These are phyloP conservation scores for Trichoderma breve DNA, from an alignment of 2,329 filamentous ascomycete genomes.

Conservation along the genomic window DNA sequence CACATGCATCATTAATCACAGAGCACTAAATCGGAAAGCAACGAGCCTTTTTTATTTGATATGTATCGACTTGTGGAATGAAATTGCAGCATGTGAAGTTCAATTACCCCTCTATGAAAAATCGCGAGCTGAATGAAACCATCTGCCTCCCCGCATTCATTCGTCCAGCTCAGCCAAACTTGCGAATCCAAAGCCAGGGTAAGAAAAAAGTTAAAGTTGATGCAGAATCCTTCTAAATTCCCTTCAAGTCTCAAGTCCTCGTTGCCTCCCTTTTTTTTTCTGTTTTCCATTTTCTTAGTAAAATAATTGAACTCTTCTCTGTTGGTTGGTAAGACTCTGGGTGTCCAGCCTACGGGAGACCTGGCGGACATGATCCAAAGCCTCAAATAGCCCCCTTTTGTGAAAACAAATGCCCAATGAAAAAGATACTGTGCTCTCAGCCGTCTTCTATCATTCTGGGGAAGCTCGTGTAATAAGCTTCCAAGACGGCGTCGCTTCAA, in stretches of 20 bases:
- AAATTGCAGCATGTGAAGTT: neutral
- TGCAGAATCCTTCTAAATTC: neutral
- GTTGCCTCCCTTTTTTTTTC: neutral
- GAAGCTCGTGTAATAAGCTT: neutral
- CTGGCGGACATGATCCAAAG: conserved; percentile 19
- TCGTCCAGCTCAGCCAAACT: neutral
- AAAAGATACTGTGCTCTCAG: neutral
- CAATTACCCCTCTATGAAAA: neutral
- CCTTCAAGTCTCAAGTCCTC: neutral
- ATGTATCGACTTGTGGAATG: neutral
- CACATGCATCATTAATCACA: neutral
- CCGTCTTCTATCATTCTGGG: too few relatives aligned
- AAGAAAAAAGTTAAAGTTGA: too few relatives aligned
- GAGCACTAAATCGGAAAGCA: neutral
- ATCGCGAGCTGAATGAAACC: neutral
- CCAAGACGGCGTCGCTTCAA: neutral
- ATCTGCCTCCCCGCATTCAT: neutral
- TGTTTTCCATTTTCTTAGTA: too few relatives aligned
- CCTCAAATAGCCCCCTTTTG: neutral
- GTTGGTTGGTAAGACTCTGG: neutral
- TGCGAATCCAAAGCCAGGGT: neutral
- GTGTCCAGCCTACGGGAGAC: conserved; percentile 24
- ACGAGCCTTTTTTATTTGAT: neutral
- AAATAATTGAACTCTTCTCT: neutral
- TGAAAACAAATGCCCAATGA: neutral